Conservation (phyloP, 768 basidiomycete species). For the Clitopilus passeckerianus region DNA sequence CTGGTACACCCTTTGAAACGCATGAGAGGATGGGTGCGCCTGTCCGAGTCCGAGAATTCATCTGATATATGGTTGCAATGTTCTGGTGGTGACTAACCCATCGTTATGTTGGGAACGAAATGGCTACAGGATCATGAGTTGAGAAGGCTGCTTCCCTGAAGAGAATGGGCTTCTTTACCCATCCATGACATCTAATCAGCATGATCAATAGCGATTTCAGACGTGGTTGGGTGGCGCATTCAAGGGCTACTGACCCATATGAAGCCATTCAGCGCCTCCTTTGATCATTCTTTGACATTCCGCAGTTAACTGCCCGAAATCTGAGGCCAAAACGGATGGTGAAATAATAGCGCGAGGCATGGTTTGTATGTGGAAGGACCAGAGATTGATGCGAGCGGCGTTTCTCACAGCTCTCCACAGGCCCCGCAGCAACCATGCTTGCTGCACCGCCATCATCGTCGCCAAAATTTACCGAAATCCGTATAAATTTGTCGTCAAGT, state of each 20-base stretch:
- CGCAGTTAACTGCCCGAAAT: constrained; percentile 91
- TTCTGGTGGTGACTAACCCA: constrained; percentile 53
- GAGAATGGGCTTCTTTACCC: constrained; percentile 48
- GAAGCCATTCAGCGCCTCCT: constrained; percentile 94
- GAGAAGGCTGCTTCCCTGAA: constrained; percentile 6
- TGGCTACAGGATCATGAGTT: constrained; percentile 48
- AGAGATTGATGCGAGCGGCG: not conserved
- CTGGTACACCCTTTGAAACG: constrained; percentile 82
- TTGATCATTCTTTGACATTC: constrained; percentile 98
- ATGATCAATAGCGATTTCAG: constrained; percentile 8
- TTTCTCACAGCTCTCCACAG: not conserved
- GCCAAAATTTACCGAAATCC: not conserved
- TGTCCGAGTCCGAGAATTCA: constrained; percentile 19
- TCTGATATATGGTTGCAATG: constrained; percentile 5
- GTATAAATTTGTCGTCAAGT: not conserved
- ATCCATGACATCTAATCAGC: constrained; percentile 87
- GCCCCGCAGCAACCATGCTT: not conserved
- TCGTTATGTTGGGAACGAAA: constrained; percentile 98
- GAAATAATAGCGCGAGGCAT: constrained; percentile 94
- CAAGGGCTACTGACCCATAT: constrained; percentile 68
- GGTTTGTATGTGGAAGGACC: not conserved
- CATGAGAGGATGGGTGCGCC: constrained; percentile 86
- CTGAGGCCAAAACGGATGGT: constrained; percentile 94
- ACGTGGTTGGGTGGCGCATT: not conserved
- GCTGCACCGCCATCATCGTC: constrained; percentile 1